phyloP scores from a whole-genome alignment of 2,329 filamentous ascomycete species.

The Hypoxylon rubiginosum region DNA sequence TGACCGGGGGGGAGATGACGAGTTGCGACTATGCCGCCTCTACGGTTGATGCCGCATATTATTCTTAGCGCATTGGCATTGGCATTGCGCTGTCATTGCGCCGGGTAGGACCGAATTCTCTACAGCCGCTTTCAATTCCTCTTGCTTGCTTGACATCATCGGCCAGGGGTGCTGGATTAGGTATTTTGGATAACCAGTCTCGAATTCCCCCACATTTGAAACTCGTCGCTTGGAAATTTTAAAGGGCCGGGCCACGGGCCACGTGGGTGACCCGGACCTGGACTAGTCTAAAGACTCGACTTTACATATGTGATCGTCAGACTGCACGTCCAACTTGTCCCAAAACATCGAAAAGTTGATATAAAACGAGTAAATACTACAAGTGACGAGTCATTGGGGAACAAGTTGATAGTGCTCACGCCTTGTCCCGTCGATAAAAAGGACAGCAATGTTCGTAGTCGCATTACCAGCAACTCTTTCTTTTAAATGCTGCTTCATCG shows the following conservation, averaged over 20 bases:
- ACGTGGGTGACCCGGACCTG: constrained; percentile 31
- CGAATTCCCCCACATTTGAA: constrained; percentile 27
- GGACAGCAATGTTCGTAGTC: not conserved
- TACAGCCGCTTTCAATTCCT: constrained; percentile 9
- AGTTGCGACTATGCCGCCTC: not conserved
- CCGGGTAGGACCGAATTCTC: not conserved
- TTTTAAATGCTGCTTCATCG: constrained; percentile 1
- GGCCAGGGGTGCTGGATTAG: constrained; percentile 13
- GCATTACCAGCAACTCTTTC: not conserved
- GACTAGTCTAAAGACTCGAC: constrained; percentile 10
- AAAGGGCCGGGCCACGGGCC: constrained; percentile 12
- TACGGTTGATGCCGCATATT: not conserved
- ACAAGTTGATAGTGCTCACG: not conserved
- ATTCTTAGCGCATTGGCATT: not conserved
- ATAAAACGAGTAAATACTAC: constrained; percentile 5
- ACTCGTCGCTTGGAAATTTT: constrained; percentile 22
- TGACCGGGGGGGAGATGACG: not conserved
- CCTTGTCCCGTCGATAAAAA: not conserved
- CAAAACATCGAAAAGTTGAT: not conserved
- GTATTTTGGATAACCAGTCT: constrained; percentile 7
- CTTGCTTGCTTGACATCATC: constrained; percentile 35
- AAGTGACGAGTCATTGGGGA: constrained; percentile 23
- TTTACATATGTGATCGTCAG: constrained; percentile 25
- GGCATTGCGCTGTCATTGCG: not conserved
- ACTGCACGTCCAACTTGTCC: constrained; percentile 14